Evolutionary conservation across 495 filamentous ascomycete genomes (phyloP), one percentile per base, ranked within the genome.

Genomic region (Penicillium mononematosum): DNA sequence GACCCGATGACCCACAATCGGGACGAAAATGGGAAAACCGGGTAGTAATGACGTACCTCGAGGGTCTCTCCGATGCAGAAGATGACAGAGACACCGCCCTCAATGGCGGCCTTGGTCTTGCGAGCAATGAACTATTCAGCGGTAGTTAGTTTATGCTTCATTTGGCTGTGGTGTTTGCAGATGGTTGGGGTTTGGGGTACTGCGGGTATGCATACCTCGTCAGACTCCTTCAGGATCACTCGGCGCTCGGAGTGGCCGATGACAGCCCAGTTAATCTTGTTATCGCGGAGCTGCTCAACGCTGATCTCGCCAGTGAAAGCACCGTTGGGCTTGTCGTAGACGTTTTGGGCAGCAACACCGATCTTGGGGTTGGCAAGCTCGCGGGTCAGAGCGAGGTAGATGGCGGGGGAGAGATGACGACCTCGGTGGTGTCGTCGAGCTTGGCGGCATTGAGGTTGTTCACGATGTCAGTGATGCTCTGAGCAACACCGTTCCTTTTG

Each of bases 271-370:
- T 86, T 82, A 68, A 98, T 87, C 64, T 83, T 84, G 75, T 81
- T 83, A 73, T 97, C 94, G 71, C 87, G 86, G 65, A 98, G 84
- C 77, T 98, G 95, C 58, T 85, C 78, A 56, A 91, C 91, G 62
- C 84, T 88, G 79, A 98, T 95, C 77, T 98, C 94, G 67, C 95
- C 94, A 25, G 94, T 98, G 82, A 89, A 97, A 58, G 95, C 94
- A 64, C 95, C 94, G 72, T 96, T 92, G 69, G 91, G 90, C 81
- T 92, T 92, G 82, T 97, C 88, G 76, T 84, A 98, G 74, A 97
- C 90, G 69, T 98, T 97, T 81, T 98, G 94, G 45, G 94, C 85
- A 44, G 91, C 87, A 52, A 98, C 89, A 60, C 88, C 84, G 66
- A 97, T 81, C 55, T 84, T 83, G 46, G 75, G 34, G 67, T 82